Conservation (phyloP, 1,139 yeast genomes). For the Taphrina wiesneri region DNA sequence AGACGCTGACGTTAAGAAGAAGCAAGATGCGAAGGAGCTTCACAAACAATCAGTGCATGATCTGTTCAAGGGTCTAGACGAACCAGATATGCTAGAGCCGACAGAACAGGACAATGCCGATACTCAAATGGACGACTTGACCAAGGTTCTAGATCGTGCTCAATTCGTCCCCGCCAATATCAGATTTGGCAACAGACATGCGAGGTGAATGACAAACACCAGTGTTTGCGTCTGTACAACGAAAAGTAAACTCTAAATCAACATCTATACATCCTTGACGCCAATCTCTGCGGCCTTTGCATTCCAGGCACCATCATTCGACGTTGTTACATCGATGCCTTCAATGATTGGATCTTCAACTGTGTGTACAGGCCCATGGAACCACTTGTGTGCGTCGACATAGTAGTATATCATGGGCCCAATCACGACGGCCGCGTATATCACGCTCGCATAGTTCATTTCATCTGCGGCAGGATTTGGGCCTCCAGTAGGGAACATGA, state of each 20-base stretch:
- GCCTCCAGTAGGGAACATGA: slow-evolving; percentile 39
- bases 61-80: not conserved
- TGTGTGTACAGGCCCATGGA: slow-evolving; percentile 54
- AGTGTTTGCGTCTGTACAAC: too few relatives aligned
- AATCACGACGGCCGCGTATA: slow-evolving; percentile 39
- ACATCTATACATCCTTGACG: not conserved
- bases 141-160: not conserved
- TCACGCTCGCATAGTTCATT: slow-evolving; percentile 64
- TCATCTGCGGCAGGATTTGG: slow-evolving; percentile 41
- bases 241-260: not conserved
- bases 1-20: not conserved
- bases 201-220: not conserved
- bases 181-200: slow-evolving; percentile 1
- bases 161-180: slow-evolving; percentile 1
- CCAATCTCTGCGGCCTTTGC: not conserved
- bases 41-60: not conserved
- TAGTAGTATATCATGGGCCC: slow-evolving; percentile 15
- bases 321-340: not conserved
- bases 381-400: slow-evolving; percentile 52
- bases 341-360: slow-evolving; percentile 41
- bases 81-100: slow-evolving; percentile 1
- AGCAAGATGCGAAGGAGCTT: not conserved
- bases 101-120: not conserved
- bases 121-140: slow-evolving; percentile 1
- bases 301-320: not conserved